phyloP scores from a whole-genome alignment of 257 asterid genomes.

The Lycium barbarum region DNA sequence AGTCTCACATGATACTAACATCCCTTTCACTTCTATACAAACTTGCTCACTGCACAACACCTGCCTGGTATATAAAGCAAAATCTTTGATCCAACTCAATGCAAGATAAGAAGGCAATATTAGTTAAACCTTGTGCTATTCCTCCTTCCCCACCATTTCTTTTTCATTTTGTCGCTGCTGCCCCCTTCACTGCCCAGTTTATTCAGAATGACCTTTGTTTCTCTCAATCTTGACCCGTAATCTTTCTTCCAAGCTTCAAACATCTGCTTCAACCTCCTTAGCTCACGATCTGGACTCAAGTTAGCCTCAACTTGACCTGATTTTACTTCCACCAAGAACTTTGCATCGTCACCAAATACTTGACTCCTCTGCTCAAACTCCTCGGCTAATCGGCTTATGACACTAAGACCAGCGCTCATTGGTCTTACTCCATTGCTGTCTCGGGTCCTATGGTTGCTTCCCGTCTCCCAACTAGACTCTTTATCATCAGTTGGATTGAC shows the following conservation, averaged over 20 bases:
- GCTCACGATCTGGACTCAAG: slow-evolving; percentile 89
- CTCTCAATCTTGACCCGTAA: slow-evolving; percentile 82
- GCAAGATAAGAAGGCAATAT: slow-evolving; percentile 24
- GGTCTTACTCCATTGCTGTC: slow-evolving; percentile 66
- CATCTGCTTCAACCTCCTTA: slow-evolving; percentile 82
- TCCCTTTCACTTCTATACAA: slow-evolving; percentile 26
- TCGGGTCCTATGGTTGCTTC: slow-evolving; percentile 54
- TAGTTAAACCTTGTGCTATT: slow-evolving; percentile 71
- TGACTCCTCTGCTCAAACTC: slow-evolving; percentile 96
- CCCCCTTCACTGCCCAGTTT: slow-evolving; percentile 78
- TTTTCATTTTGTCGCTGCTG: slow-evolving; percentile 62
- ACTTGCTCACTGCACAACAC: slow-evolving; percentile 18
- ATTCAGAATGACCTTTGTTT: slow-evolving; percentile 81
- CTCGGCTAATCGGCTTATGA: slow-evolving; percentile 83
- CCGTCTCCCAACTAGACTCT: slow-evolving; percentile 68
- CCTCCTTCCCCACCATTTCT: slow-evolving; percentile 96
- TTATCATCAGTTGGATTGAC: slow-evolving; percentile 63
- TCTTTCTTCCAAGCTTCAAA: slow-evolving; percentile 98
- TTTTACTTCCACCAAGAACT: slow-evolving; percentile 91
- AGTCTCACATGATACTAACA: slow-evolving; percentile 16
- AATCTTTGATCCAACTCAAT: neutral
- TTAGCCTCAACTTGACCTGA: slow-evolving; percentile 88
- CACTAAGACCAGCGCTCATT: slow-evolving; percentile 67
- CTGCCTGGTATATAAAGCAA: slow-evolving; percentile 25
- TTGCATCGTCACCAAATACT: slow-evolving; percentile 93